phyloP scores from a whole-genome alignment of 768 basidiomycete genomes.

The Epithele typhae region DNA sequence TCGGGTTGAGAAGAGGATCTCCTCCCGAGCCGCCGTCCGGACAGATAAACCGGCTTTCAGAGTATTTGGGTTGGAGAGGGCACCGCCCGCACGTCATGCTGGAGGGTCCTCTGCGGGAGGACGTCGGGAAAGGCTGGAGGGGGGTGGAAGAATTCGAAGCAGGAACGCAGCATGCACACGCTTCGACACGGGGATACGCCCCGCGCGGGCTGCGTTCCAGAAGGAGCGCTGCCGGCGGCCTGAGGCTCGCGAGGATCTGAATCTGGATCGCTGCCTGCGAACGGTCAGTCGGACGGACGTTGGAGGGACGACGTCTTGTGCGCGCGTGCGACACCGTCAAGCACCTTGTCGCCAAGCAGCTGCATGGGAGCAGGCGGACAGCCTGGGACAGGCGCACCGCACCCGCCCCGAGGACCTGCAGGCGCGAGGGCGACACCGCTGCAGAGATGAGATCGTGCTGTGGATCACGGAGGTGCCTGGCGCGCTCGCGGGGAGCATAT shows the following conservation, averaged over 20 bases:
- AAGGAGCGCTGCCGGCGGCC: slow-evolving; percentile 11
- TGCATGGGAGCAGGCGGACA: no score
- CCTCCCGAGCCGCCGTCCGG: no score
- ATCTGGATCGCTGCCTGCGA: slow-evolving; percentile 2
- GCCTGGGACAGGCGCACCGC: no score
- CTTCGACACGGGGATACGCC: slow-evolving; percentile 1
- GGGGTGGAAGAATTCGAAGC: slow-evolving; percentile 6
- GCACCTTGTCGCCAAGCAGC: no score
- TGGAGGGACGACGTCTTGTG: no score
- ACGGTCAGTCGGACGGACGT: no score
- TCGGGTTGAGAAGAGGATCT: no score
- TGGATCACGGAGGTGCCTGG: slow-evolving; percentile 14
- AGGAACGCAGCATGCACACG: slow-evolving; percentile 1
- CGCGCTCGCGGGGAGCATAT: slow-evolving; percentile 12
- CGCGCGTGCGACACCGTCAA: no score
- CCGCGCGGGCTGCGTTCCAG: slow-evolving; percentile 1
- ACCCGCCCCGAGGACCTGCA: no score
- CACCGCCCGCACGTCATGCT: neutral
- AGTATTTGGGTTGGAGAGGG: slow-evolving; percentile 2
- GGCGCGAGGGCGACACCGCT: no score
- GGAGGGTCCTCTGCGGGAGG: neutral
- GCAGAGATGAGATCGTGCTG: no score
- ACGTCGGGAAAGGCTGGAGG: neutral
- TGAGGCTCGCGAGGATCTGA: neutral
- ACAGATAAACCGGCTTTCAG: no score